Conservation (phyloP, 2,329 filamentous ascomycete genomes). For the Talaromyces rugulosus region DNA sequence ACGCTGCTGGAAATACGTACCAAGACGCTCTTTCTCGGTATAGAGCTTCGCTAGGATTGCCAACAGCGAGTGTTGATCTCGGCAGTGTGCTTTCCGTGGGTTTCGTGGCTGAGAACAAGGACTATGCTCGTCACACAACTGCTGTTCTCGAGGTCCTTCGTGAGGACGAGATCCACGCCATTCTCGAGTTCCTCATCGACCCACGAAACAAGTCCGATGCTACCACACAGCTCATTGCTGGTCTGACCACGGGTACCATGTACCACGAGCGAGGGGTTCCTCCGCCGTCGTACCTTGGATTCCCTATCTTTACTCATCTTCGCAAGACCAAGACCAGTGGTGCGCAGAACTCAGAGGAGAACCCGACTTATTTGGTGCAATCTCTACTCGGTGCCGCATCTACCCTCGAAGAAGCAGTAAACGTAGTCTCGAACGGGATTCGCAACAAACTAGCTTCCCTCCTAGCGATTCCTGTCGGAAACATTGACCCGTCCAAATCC, state of each 20-base stretch:
- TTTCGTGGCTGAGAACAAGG: slow-evolving; percentile 26
- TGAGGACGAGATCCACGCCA: slow-evolving; percentile 17
- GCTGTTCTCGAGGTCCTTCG: slow-evolving; percentile 13
- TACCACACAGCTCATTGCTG: slow-evolving; percentile 16
- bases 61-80: slow-evolving; percentile 24
- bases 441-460: slow-evolving; percentile 16
- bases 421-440: slow-evolving; percentile 16
- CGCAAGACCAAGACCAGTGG: slow-evolving; percentile 9
- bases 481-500: slow-evolving; percentile 19
- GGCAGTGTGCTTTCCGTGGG: slow-evolving; percentile 32
- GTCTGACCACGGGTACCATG: slow-evolving; percentile 16
- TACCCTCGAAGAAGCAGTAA: slow-evolving; percentile 16
- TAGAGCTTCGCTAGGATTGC: slow-evolving; percentile 20
- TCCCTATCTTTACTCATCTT: slow-evolving; percentile 22
- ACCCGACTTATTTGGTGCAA: slow-evolving; percentile 10
- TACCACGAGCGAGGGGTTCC: slow-evolving; percentile 15
- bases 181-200: slow-evolving; percentile 17
- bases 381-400: slow-evolving; percentile 14
- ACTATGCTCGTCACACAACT: slow-evolving; percentile 7
- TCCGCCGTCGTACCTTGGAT: slow-evolving; percentile 20
- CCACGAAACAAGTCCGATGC: slow-evolving; percentile 13
- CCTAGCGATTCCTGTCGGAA: slow-evolving; percentile 22
- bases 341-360: slow-evolving; percentile 10
- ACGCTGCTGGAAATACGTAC: slow-evolving; percentile 37
- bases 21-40: slow-evolving; percentile 33